phyloP scores from a whole-genome alignment of 768 basidiomycete genomes.

The Mycena maculata region DNA sequence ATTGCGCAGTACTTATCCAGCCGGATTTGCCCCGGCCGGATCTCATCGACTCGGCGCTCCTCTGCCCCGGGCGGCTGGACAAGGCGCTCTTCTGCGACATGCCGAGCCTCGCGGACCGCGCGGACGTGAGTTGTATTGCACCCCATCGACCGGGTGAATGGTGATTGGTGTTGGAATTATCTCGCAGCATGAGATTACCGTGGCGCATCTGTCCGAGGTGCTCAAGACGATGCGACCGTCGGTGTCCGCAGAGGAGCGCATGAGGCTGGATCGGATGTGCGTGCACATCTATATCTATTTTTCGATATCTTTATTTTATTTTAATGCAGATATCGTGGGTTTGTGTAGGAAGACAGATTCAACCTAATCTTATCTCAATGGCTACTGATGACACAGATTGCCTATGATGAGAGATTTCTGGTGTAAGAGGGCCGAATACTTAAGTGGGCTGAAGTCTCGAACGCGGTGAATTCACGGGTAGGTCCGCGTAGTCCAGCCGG shows the following conservation, averaged over 20 bases:
- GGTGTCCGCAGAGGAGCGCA: conserved; percentile 80
- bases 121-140: conserved; percentile 70
- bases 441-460: too few species aligned
- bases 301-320: conserved; percentile 23
- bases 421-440: too few species aligned
- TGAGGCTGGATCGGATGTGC: conserved; percentile 83
- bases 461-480: too few species aligned
- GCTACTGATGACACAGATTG: conserved; percentile 60
- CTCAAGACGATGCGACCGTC: conserved; percentile 82
- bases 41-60: conserved; percentile 93
- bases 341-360: conserved; percentile 79
- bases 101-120: conserved; percentile 81
- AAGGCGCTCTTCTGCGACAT: conserved; percentile 94
- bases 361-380: too few species aligned
- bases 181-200: conserved; percentile 66
- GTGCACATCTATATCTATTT: conserved; percentile 45
- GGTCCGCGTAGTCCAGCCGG: too few species aligned
- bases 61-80: conserved; percentile 96
- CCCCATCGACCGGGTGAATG: background rate
- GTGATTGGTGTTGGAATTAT: background rate
- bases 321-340: conserved; percentile 78
- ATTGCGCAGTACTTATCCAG: too few species aligned
- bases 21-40: too few species aligned
- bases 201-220: conserved; percentile 72
- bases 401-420: too few species aligned